Conservation (phyloP, 139 green algal genomes). For the Zygnema cylindricum region DNA sequence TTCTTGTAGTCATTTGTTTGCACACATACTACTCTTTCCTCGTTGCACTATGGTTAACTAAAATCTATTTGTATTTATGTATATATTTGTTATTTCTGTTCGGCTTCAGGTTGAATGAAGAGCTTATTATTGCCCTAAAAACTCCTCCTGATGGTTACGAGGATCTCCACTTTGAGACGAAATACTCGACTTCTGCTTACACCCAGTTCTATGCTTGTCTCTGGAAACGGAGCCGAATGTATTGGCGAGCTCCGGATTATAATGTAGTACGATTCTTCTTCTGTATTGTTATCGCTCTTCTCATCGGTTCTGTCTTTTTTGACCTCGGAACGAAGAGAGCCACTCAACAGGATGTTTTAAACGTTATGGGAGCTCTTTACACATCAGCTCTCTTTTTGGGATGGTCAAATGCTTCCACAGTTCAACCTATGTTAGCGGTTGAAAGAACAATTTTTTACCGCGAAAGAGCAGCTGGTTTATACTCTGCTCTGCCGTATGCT, state of each 20-base stretch:
- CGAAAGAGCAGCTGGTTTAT: slow-evolving; percentile 64
- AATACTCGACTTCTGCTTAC: neutral
- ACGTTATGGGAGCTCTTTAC: slow-evolving; percentile 67
- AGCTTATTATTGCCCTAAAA: slow-evolving; percentile 31
- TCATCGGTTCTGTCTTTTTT: slow-evolving; percentile 50
- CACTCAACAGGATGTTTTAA: slow-evolving; percentile 32
- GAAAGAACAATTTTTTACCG: slow-evolving; percentile 65
- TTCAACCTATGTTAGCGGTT: slow-evolving; percentile 59
- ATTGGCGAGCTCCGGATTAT: slow-evolving; percentile 53
- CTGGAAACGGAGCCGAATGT: slow-evolving; percentile 43
- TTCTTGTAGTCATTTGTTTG: neutral
- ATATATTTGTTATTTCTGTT: neutral
- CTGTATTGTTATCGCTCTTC: slow-evolving; percentile 21
- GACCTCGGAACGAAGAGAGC: slow-evolving; percentile 12
- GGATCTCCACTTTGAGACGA: slow-evolving; percentile 33
- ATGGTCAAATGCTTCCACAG: slow-evolving; percentile 62
- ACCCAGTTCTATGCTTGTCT: slow-evolving; percentile 31
- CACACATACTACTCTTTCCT: neutral
- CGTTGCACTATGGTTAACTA: neutral
- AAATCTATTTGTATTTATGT: neutral
- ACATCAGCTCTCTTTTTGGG: slow-evolving; percentile 66
- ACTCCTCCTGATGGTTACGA: slow-evolving; percentile 25
- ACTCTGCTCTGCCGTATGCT: slow-evolving; percentile 62
- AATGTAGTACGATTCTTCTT: slow-evolving; percentile 55
- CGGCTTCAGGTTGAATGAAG: slow-evolving; percentile 43